phyloP scores from a whole-genome alignment of 2,329 filamentous ascomycete genomes.

The Sphaerulina musiva region DNA sequence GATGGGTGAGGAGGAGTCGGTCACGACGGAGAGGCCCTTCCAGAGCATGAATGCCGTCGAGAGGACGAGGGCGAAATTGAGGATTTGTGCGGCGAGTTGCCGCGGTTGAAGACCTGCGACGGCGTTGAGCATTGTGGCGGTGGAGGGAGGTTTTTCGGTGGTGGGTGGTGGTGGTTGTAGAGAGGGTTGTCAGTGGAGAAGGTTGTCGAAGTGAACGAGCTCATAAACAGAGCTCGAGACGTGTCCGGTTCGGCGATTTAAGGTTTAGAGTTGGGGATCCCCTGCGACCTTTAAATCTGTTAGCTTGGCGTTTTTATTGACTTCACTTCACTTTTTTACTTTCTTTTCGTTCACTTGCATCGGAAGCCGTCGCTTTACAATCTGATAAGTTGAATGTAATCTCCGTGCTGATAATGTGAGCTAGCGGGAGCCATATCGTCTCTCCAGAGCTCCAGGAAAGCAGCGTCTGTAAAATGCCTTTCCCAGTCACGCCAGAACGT shows the following conservation, averaged over 20 bases:
- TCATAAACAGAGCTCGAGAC: not conserved
- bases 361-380: too few relatives aligned
- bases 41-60: conserved; percentile 87
- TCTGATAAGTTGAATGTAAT: too few relatives aligned
- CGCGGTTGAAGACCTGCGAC: conserved; percentile 64
- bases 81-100: conserved; percentile 71
- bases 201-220: not conserved
- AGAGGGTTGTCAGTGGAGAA: not conserved
- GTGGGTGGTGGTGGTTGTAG: not conserved
- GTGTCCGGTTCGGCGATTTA: conserved; percentile 2
- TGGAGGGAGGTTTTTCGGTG: not conserved
- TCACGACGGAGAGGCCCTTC: conserved; percentile 77
- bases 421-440: too few relatives aligned
- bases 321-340: not conserved
- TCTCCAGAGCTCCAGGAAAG: too few relatives aligned
- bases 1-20: conserved; percentile 61
- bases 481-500: too few relatives aligned
- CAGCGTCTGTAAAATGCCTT: too few relatives aligned
- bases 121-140: conserved; percentile 56
- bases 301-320: not conserved
- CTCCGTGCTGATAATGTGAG: too few relatives aligned
- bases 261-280: not conserved
- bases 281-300: not conserved
- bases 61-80: conserved; percentile 87
- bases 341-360: too few relatives aligned